Percentiles rank a stretch among this genome's conserved stretches.
These are phyloP conservation scores for Amoebophrya sp. DNA, from an alignment of 169 alveolate genomes.

Conservation along the genomic window DNA sequence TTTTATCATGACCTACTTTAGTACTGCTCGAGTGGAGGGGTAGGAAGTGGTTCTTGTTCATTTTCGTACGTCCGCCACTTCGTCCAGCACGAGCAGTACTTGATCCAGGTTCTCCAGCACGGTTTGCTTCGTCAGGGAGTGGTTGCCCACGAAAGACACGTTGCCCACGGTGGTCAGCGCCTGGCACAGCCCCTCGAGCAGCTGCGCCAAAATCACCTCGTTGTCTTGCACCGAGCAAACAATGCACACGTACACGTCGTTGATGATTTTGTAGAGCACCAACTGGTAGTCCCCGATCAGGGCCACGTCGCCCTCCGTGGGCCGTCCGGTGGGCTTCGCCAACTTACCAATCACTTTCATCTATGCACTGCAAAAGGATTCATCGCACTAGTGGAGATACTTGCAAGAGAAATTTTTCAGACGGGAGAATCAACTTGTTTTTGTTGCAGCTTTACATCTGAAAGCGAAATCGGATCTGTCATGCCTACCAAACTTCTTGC, in stretches of 20 bases:
- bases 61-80: neutral
- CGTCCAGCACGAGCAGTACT: constrained; percentile 2
- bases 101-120: neutral
- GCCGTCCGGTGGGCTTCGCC: neutral
- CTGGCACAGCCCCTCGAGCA: neutral
- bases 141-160: neutral
- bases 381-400: too few relatives aligned
- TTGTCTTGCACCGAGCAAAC: neutral
- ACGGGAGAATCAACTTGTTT: too few relatives aligned
- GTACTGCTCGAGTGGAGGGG: too few relatives aligned
- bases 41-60: too few relatives aligned
- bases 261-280: neutral
- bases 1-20: too few relatives aligned
- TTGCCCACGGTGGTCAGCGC: neutral
- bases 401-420: too few relatives aligned
- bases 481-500: too few relatives aligned
- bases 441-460: too few relatives aligned
- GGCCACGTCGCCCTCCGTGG: neutral
- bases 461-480: too few relatives aligned
- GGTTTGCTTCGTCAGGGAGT: neutral
- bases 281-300: neutral
- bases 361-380: too few relatives aligned
- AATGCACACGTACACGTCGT: constrained; percentile 1
- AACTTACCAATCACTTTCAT: neutral
- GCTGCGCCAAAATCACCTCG: neutral